phyloP scores from a whole-genome alignment of 257 asterid species.

The Primulina huaijiensis region DNA sequence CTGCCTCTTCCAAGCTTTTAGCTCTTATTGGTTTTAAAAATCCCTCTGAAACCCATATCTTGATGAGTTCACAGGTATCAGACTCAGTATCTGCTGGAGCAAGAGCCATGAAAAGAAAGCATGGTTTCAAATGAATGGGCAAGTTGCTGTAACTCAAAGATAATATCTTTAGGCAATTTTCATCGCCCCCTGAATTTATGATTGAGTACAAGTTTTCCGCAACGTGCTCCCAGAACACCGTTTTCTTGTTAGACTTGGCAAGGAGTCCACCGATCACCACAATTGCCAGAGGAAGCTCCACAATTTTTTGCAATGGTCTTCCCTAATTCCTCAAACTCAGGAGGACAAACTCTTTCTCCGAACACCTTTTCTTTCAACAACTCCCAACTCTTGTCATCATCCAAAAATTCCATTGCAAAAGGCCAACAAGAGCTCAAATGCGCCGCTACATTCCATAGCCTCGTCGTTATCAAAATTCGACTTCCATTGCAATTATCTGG shows the following conservation, averaged over 20 bases:
- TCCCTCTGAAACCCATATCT: slow-evolving; percentile 10
- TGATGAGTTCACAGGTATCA: not conserved
- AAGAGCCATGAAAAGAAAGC: not conserved
- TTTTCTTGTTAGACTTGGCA: not conserved
- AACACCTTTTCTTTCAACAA: not conserved
- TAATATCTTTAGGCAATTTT: not conserved
- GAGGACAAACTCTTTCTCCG: not conserved
- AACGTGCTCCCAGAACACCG: not conserved
- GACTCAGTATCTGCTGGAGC: too few species aligned
- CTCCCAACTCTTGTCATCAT: not conserved
- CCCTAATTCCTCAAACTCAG: not conserved
- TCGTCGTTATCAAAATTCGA: slow-evolving; percentile 23
- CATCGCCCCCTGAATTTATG: not conserved
- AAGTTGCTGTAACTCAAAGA: slow-evolving; percentile 15
- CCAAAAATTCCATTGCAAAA: not conserved
- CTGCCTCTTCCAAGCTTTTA: slow-evolving; percentile 4
- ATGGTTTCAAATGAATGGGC: slow-evolving; percentile 16
- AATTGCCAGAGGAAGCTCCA: slow-evolving; percentile 15
- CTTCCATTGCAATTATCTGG: slow-evolving; percentile 1
- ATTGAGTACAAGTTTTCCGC: not conserved
- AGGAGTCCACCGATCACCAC: slow-evolving; percentile 2
- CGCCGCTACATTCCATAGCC: not conserved
- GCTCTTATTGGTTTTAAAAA: not conserved
- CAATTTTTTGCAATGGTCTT: not conserved
- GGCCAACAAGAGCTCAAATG: not conserved